Conservation (phyloP, 768 basidiomycete species). For the Gloeophyllum trabeum region DNA sequence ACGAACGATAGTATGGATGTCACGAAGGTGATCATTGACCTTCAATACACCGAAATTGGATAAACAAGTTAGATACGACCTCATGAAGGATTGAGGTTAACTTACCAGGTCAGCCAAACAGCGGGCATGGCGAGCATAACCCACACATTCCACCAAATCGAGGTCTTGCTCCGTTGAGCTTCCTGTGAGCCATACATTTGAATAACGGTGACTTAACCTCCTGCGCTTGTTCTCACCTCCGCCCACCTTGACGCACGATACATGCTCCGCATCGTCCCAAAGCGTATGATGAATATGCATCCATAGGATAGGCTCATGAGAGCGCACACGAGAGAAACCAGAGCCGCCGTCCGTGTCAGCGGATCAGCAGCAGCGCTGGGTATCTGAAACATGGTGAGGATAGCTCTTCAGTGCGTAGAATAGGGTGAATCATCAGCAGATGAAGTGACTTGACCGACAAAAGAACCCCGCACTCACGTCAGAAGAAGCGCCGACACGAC, state of each 20-base stretch:
- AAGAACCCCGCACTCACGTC: constrained; percentile 36
- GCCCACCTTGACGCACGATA: constrained; percentile 64
- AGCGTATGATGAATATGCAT: constrained; percentile 63
- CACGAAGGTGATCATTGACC: constrained; percentile 61
- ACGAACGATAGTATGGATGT: constrained; percentile 52
- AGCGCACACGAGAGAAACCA: constrained; percentile 55
- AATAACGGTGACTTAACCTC: not conserved
- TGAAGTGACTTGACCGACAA: not conserved
- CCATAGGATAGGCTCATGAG: constrained; percentile 66
- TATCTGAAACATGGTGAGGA: constrained; percentile 58
- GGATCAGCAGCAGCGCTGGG: constrained; percentile 42
- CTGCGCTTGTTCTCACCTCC: constrained; percentile 30
- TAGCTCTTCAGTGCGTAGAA: constrained; percentile 32
- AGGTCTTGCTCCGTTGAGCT: constrained; percentile 36
- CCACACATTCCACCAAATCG: constrained; percentile 58
- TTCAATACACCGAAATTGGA: constrained; percentile 15
- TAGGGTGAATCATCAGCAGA: not conserved
- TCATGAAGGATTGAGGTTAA: constrained; percentile 3
- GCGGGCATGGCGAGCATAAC: constrained; percentile 56
- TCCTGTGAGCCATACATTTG: constrained; percentile 28
- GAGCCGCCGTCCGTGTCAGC: constrained; percentile 46
- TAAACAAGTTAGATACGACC: not conserved
- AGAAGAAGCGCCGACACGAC: constrained; percentile 56
- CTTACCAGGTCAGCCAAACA: constrained; percentile 60
- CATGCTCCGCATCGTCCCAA: constrained; percentile 65